Evolutionary conservation across 371 early-diverging fungal species (phyloP), one percentile per base, ranked within the genome.

Genomic region (Cokeromyces recurvatus): DNA sequence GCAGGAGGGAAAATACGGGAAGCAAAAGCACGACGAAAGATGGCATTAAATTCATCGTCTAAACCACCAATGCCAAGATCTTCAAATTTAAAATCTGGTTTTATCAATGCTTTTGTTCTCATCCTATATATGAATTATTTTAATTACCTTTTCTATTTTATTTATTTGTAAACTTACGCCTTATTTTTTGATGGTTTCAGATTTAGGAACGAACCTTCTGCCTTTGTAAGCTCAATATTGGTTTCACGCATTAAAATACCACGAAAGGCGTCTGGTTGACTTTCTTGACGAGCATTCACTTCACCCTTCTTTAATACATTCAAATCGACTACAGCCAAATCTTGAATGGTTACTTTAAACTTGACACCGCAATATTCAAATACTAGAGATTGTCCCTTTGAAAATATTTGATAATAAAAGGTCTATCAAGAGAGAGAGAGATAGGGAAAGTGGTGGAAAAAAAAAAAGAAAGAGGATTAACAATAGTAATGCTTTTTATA

Each of bases 41-140:
- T 98, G 41, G 85, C 86, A 55, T 85, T 86, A 66, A 99, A 99
- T 62, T 99, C 99, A 15, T 85, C 78, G 66, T 98, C 97, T 48
- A 99, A 76, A 51, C 99, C 99, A 67, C 99, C 99, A 65, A 99
- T 99, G 35, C 99, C 99, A 76, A 99, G 81, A 51, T 95, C 94
- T 66, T 97, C 98, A 74, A 99, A 99, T 55, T 94, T 92, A 68
- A 99, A 99, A 62, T 97, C 83, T 12, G 98, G 92, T 59, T 94
- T 84, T 43, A 95, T 85, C 35, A 97, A 64, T 1, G 85, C 76
- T 37, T 79, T 77, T 4, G 84, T 80, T 29, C 64, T 53, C 23
- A 71, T 67, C n/a, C 78, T 78, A 56, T 32, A 36, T 21, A 35
- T 22, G 6, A 35, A n/a, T 10, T 15, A 10, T 23, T 4, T 12